Percentiles rank a stretch among this genome's conserved stretches.
phyloP scores from a whole-genome alignment of 345 rosid genomes.

The Psidium guajava region DNA sequence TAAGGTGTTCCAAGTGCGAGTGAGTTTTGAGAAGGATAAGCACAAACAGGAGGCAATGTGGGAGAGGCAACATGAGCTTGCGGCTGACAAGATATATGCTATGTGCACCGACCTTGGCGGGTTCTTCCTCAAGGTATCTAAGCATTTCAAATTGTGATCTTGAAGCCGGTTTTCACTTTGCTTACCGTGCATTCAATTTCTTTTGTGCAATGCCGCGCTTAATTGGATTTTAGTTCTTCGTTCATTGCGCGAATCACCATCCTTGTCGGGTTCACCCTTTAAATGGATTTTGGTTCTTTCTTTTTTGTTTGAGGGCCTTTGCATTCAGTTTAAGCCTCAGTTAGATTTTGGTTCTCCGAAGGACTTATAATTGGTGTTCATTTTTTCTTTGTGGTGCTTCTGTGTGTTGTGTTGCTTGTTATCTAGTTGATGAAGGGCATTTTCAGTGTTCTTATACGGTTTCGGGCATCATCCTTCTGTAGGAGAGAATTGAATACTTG shows the following conservation, averaged over 20 bases:
- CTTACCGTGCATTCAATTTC: background rate
- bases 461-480: background rate
- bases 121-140: constrained; percentile 76
- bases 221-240: background rate
- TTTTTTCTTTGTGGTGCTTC: background rate
- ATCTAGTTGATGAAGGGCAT: background rate
- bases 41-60: constrained; percentile 72
- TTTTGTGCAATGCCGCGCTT: background rate
- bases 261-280: background rate
- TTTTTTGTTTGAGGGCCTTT: background rate
- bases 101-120: constrained; percentile 95
- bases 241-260: background rate
- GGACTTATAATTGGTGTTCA: background rate
- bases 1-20: constrained; percentile 72
- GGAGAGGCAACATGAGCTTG: constrained; percentile 83
- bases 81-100: constrained; percentile 71
- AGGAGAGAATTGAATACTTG: background rate
- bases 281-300: background rate
- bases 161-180: background rate
- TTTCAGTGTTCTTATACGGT: background rate
- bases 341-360: background rate
- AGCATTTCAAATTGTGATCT: background rate
- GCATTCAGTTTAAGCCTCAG: background rate
- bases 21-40: constrained; percentile 65
- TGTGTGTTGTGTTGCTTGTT: background rate